Percentiles rank a stretch among this genome's conserved stretches.
Conservation (phyloP, 2,329 filamentous ascomycete genomes). For the Fusarium tupiense region DNA sequence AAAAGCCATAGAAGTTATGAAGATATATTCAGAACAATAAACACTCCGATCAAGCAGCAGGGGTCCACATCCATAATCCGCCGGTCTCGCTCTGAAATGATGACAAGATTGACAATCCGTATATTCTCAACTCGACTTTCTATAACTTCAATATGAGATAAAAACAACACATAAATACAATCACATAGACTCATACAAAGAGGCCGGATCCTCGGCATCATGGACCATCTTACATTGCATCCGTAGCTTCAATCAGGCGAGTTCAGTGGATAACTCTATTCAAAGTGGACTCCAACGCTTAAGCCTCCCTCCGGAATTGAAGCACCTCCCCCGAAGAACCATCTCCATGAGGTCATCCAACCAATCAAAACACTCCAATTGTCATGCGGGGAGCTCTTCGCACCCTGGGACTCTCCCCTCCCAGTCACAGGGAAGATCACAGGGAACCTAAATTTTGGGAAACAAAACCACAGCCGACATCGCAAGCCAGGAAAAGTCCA, state of each 20-base stretch:
- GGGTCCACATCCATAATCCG: background rate
- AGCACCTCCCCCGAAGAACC: constrained; percentile 23
- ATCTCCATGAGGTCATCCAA: constrained; percentile 6
- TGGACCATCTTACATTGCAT: background rate
- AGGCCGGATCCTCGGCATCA: constrained; percentile 11
- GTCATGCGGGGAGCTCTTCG: constrained; percentile 43
- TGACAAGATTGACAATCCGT: background rate
- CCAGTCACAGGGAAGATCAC: constrained; percentile 50
- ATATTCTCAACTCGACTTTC: background rate
- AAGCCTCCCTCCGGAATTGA: constrained; percentile 25
- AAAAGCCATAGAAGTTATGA: background rate
- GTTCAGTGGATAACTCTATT: background rate
- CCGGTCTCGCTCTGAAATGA: constrained; percentile 9
- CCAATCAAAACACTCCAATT: constrained; percentile 38
- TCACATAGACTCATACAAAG: background rate
- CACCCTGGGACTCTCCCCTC: constrained; percentile 15
- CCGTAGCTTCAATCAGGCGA: constrained; percentile 4
- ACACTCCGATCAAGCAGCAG: background rate
- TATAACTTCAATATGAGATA: no score
- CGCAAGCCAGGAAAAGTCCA: constrained; percentile 39
- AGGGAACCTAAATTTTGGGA: constrained; percentile 42
- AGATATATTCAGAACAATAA: background rate
- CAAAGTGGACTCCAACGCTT: constrained; percentile 14
- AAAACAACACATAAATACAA: accelerated
- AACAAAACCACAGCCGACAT: constrained; percentile 42